Base-by-base conservation (phyloP, 2,329 filamentous ascomycete genomes). In the Xylaria digitata region DNA sequence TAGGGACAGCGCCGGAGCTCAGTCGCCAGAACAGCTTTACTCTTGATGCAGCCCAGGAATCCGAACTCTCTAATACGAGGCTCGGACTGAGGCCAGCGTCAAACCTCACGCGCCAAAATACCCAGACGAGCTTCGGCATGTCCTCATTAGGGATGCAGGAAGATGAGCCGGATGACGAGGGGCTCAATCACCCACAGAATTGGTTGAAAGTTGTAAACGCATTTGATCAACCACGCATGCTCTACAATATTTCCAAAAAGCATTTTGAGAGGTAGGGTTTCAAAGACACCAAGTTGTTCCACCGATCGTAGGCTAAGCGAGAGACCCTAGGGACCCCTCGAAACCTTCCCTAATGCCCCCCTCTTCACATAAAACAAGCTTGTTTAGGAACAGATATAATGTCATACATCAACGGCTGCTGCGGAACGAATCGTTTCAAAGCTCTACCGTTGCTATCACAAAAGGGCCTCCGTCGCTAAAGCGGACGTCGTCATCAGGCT, bases 341-440 rank as follows among this genome's bases (percentile, higher is more conserved):
- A 89, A 89, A 70, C 87, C 92, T 15, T 90, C 90, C 1, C 77
- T 95, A 46, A 83, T 99, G 69, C 93, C 96, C 0, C 83, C 87
- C 8, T 89, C 93, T 17, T 87, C 89, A 6, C 91, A 94, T 75
- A 97, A 97, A 79, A 97, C 93, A 1, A 84, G 89, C 2, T 83
- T 96, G 50, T 97, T 97, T 80, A 89, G 94, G 71, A 94, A 97
- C 77, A 88, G 94, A 69, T 98, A 96, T 78, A 92, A 97, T 74
- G 87, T 98, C 61, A 91, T 98, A 57, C 92, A 97, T 77, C 95
- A 98, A 78, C 90, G 96, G 19, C 87, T 98, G 19, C 86, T 98
- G 46, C 90, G 96, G 55, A 97, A 97, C 76, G 94, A 97, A 79
- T 90, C 92, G 21, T 99, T 99, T 74, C 94, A 97, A 78, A 89